Percentiles rank a stretch among this genome's conserved stretches.
Evolutionary conservation across 2,329 filamentous ascomycete species (phyloP).

Genomic region (Parafenestella ontariensis): DNA sequence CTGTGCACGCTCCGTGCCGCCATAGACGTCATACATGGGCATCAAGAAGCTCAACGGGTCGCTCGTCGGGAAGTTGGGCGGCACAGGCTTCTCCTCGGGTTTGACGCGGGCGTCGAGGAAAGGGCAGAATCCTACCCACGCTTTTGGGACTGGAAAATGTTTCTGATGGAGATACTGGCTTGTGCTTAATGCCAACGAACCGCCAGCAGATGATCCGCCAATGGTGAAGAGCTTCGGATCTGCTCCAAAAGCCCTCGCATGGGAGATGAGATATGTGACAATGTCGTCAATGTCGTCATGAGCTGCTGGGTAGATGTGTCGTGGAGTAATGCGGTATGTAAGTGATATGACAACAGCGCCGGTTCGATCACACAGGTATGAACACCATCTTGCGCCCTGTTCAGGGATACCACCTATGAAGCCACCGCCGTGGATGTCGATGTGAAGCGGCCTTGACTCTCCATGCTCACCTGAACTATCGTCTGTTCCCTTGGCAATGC

Average conservation of each 20-base stretch:
- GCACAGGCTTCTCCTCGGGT: conserved; percentile 53
- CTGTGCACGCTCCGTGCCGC: conserved; percentile 35
- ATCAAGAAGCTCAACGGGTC: conserved; percentile 52
- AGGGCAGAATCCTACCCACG: conserved; percentile 51
- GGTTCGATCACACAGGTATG: conserved; percentile 46
- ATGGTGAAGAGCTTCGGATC: conserved; percentile 54
- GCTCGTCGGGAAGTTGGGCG: conserved; percentile 38
- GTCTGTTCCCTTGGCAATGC: neutral
- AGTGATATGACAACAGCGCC: conserved; percentile 51
- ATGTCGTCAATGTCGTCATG: conserved; percentile 55
- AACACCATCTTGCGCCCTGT: conserved; percentile 45
- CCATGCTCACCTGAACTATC: no score
- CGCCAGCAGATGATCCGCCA: conserved; percentile 56
- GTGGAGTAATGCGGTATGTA: conserved; percentile 53
- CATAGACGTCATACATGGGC: conserved; percentile 56
- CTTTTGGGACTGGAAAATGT: conserved; percentile 18
- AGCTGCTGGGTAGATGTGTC: conserved; percentile 51
- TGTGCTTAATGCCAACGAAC: conserved; percentile 52
- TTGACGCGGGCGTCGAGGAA: conserved; percentile 31
- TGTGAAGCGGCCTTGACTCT: conserved; percentile 51
- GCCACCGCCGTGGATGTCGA: conserved; percentile 55
- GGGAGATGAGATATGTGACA: conserved; percentile 50
- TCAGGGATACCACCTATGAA: conserved; percentile 57
- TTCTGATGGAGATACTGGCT: neutral
- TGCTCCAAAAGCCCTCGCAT: conserved; percentile 48